Percentiles rank a stretch among this genome's conserved stretches.
These are phyloP conservation scores for Theileria annulata DNA, from an alignment of 169 alveolate species.

Conservation along the genomic window DNA sequence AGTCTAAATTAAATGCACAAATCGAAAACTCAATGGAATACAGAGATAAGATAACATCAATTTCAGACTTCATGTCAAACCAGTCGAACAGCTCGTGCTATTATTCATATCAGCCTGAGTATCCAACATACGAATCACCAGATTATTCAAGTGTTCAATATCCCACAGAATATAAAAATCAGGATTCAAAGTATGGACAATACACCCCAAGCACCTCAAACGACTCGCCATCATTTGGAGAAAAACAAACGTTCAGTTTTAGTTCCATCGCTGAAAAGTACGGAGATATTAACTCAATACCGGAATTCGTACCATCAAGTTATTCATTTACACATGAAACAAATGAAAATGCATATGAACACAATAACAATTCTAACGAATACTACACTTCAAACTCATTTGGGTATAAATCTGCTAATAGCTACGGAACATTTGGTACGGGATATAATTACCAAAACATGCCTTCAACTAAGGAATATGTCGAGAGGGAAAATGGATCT, in stretches of 20 bases:
- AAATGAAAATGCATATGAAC: neutral
- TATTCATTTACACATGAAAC: neutral
- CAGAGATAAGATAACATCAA: slow-evolving; percentile 38
- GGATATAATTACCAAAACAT: neutral
- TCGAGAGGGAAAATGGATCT: slow-evolving; percentile 43
- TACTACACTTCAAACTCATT: neutral
- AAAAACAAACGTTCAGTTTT: neutral
- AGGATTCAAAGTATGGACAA: neutral
- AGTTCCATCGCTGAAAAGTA: slow-evolving; percentile 52
- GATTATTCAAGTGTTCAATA: neutral
- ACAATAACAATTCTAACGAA: neutral
- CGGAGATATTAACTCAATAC: slow-evolving; percentile 52
- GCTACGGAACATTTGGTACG: neutral
- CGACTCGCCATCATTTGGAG: neutral
- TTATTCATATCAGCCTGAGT: slow-evolving; percentile 31
- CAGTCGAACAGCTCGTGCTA: slow-evolving; percentile 43
- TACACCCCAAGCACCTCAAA: neutral
- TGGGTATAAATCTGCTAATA: neutral
- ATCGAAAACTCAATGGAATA: slow-evolving; percentile 5
- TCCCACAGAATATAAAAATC: neutral
- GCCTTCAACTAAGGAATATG: neutral
- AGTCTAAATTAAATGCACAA: slow-evolving; percentile 13
- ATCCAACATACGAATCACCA: neutral
- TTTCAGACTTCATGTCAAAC: slow-evolving; percentile 41
- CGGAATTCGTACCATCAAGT: slow-evolving; percentile 54